Conservation (phyloP, 495 filamentous ascomycete genomes). For the Neurospora cerealis region DNA sequence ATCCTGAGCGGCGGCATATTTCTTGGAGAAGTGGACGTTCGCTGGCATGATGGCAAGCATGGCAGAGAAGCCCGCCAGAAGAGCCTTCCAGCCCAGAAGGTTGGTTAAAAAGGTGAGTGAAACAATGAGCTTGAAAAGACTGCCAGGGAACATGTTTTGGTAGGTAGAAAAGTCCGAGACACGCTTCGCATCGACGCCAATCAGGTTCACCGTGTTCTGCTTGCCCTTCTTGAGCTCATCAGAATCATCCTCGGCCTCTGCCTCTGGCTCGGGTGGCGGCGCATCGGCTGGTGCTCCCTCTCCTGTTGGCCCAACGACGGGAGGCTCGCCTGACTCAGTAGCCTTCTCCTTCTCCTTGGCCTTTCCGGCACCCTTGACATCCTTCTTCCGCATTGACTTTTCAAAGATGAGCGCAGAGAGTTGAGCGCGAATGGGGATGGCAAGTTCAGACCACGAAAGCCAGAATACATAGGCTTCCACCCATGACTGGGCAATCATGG, state of each 20-base stretch:
- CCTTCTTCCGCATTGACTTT: constrained; percentile 71
- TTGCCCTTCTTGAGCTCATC: constrained; percentile 47
- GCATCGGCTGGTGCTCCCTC: constrained; percentile 7
- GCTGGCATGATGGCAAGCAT: constrained; percentile 55
- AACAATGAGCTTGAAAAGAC: constrained; percentile 51
- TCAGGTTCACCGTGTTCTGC: constrained; percentile 70
- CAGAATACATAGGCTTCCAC: constrained; percentile 55
- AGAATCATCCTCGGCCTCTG: constrained; percentile 38
- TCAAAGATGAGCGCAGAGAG: constrained; percentile 64
- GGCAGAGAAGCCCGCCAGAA: constrained; percentile 57
- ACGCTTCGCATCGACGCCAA: constrained; percentile 66
- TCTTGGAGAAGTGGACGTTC: constrained; percentile 59
- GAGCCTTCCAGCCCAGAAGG: constrained; percentile 63
- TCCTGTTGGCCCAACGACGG: constrained; percentile 13
- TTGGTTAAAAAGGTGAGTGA: constrained; percentile 54
- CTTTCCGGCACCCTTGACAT: constrained; percentile 46
- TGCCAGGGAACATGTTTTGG: constrained; percentile 53
- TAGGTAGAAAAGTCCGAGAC: constrained; percentile 61
- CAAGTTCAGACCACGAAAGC: constrained; percentile 53
- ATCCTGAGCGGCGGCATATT: constrained; percentile 56
- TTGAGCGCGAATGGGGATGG: constrained; percentile 56
- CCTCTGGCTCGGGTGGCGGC: constrained; percentile 17
- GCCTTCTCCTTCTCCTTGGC: constrained; percentile 17
- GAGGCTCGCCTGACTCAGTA: constrained; percentile 13
- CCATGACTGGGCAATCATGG: constrained; percentile 46